Percentiles rank a stretch among this genome's conserved stretches.
Evolutionary conservation across 306 rosid species (phyloP).

Genomic region (Adenanthera pavonina): DNA sequence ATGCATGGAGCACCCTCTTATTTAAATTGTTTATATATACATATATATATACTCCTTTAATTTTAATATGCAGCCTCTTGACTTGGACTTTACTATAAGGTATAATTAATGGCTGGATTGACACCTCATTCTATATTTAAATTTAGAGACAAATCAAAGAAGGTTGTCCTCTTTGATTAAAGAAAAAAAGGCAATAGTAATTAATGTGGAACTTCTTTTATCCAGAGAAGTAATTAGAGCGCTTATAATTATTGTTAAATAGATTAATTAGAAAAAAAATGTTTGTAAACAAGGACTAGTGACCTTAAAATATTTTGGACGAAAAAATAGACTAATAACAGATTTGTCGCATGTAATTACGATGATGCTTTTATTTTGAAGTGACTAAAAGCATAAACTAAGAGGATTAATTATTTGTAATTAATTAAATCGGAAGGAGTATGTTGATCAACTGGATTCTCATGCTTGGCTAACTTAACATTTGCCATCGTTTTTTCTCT

Average conservation of each 20-base stretch:
- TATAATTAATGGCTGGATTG: not conserved
- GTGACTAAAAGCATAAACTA: not conserved
- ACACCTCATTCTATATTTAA: not conserved
- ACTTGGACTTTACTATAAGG: too few relatives aligned
- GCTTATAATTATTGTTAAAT: too few relatives aligned
- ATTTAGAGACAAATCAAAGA: too few relatives aligned
- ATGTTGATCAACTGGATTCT: conserved; percentile 8
- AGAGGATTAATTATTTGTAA: not conserved
- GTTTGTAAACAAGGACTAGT: not conserved
- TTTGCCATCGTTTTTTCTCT: too few relatives aligned
- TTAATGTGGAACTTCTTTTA: too few relatives aligned
- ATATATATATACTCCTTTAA: too few relatives aligned
- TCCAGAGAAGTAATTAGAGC: too few relatives aligned
- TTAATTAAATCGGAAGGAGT: conserved; percentile 18
- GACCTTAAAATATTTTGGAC: not conserved
- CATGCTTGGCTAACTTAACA: not conserved
- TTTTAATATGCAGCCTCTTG: not conserved
- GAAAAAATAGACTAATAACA: conserved; percentile 13
- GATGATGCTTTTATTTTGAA: not conserved
- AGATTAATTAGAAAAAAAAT: too few relatives aligned
- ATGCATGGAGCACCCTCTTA: not conserved
- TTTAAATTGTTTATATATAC: not conserved
- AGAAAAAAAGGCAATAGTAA: too few relatives aligned
- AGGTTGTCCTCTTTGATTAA: too few relatives aligned
- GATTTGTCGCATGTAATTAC: not conserved